Evolutionary conservation across 1,284 basidiomycete species (phyloP).

Genomic region (Sporisorium iseilematis-ciliati): DNA sequence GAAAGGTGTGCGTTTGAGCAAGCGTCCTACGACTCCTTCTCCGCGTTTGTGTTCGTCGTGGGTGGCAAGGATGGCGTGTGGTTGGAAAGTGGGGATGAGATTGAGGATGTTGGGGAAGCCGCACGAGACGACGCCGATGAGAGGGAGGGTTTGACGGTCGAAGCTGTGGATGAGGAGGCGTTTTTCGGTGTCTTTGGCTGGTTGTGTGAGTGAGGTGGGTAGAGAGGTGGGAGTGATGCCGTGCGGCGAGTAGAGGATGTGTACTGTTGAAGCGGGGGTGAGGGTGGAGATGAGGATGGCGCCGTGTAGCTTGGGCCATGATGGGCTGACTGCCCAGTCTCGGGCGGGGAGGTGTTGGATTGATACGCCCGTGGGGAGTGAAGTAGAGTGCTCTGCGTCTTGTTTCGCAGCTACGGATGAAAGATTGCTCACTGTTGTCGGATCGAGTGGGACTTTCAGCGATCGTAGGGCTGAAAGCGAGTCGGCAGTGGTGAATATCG

Average conservation of each 20-base stretch:
- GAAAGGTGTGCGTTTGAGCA: constrained; percentile 19
- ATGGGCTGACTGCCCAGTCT: constrained; percentile 36
- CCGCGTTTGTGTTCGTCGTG: constrained; percentile 47
- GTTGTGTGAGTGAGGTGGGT: background rate
- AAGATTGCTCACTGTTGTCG: constrained; percentile 18
- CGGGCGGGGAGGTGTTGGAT: constrained; percentile 30
- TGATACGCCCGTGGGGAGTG: constrained; percentile 14
- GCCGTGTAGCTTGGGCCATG: constrained; percentile 40
- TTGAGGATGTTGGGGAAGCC: constrained; percentile 39
- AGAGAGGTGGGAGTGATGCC: constrained; percentile 37
- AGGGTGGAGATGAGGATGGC: constrained; percentile 26
- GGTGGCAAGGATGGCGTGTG: constrained; percentile 28
- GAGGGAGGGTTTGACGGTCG: constrained; percentile 39
- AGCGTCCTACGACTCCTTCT: constrained; percentile 33
- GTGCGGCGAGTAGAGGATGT: constrained; percentile 45
- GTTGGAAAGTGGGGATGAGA: constrained; percentile 22
- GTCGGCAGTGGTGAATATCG: constrained; percentile 37
- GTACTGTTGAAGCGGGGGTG: background rate
- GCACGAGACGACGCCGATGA: constrained; percentile 37
- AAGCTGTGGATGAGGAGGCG: constrained; percentile 46
- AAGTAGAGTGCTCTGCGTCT: constrained; percentile 7
- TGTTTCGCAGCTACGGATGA: constrained; percentile 12
- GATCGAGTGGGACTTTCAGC: constrained; percentile 14
- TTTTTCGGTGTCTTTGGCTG: background rate
- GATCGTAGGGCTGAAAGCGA: constrained; percentile 25